A percentile compares a stretch with the other conserved stretches of the same genome.
phyloP scores from a whole-genome alignment of 179 eudicot genomes.

The Sideroxylon spinosum region DNA sequence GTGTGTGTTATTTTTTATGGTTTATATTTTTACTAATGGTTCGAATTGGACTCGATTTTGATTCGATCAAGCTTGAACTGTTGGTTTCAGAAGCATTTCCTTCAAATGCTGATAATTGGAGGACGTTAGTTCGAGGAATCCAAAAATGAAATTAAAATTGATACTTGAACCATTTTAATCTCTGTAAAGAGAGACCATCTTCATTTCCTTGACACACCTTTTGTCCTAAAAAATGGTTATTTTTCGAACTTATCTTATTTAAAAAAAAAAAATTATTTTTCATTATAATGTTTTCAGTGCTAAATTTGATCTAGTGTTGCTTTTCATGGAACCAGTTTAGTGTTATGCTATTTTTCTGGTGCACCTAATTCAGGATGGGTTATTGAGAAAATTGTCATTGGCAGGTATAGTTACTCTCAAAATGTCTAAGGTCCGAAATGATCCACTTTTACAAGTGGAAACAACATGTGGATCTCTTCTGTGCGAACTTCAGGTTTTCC shows the following conservation, averaged over 20 bases:
- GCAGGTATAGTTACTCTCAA: constrained; percentile 20
- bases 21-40: background rate
- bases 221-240: too few relatives aligned
- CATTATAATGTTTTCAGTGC: background rate
- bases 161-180: background rate
- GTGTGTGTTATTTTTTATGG: too few relatives aligned
- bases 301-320: background rate
- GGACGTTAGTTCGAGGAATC: background rate
- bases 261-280: too few relatives aligned
- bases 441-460: constrained; percentile 59
- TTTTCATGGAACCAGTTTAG: background rate
- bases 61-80: constrained; percentile 8
- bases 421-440: constrained; percentile 50
- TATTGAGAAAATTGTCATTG: background rate
- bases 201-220: too few relatives aligned
- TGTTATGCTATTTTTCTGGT: background rate
- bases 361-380: background rate
- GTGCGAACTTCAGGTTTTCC: constrained; percentile 78
- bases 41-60: background rate
- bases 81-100: background rate
- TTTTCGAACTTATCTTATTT: background rate
- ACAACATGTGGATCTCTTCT: constrained; percentile 78
- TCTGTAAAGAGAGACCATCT: too few relatives aligned
- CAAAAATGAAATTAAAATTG: background rate
- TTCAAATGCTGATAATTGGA: background rate